Evolutionary conservation across 2,329 filamentous ascomycete genomes (phyloP).

Genomic region (Teratosphaeria pseudoeucalypti): DNA sequence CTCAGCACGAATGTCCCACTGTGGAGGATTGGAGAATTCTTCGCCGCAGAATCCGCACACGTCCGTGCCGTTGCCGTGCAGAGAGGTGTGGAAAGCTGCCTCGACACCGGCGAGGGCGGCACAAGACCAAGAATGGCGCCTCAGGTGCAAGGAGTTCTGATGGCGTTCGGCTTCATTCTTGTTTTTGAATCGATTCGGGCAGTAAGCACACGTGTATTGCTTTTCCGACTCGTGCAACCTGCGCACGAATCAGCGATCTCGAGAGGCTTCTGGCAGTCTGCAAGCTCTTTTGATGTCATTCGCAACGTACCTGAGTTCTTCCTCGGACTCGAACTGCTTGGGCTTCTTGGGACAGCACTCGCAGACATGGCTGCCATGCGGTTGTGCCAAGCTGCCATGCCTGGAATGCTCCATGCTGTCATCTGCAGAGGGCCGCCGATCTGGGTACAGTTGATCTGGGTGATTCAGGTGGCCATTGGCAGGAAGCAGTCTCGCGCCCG

Average conservation of each 20-base stretch:
- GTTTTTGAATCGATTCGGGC: conserved; percentile 94
- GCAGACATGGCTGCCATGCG: conserved; percentile 60
- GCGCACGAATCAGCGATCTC: background rate
- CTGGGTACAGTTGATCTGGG: conserved; percentile 30
- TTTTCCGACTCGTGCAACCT: conserved; percentile 90
- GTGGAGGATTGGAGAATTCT: conserved; percentile 76
- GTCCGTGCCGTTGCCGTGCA: conserved; percentile 51
- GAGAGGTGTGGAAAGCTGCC: conserved; percentile 75
- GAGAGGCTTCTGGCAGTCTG: background rate
- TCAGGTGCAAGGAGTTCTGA: conserved; percentile 86
- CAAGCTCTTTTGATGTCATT: background rate
- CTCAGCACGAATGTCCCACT: conserved; percentile 78
- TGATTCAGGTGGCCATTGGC: conserved; percentile 32
- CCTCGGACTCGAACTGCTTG: conserved; percentile 79
- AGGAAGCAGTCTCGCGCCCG: conserved; percentile 37
- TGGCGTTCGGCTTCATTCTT: conserved; percentile 97
- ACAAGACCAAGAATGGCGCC: conserved; percentile 94
- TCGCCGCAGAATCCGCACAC: conserved; percentile 92
- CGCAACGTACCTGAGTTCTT: conserved; percentile 65
- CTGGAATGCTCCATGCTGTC: conserved; percentile 36
- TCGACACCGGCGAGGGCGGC: conserved; percentile 65
- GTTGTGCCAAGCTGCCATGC: conserved; percentile 40
- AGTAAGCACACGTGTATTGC: conserved; percentile 88
- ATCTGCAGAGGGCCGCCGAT: conserved; percentile 35
- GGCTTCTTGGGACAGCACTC: conserved; percentile 96